Evolutionary conservation across 495 filamentous ascomycete species (phyloP).

Genomic region (Neurospora cerealis): DNA sequence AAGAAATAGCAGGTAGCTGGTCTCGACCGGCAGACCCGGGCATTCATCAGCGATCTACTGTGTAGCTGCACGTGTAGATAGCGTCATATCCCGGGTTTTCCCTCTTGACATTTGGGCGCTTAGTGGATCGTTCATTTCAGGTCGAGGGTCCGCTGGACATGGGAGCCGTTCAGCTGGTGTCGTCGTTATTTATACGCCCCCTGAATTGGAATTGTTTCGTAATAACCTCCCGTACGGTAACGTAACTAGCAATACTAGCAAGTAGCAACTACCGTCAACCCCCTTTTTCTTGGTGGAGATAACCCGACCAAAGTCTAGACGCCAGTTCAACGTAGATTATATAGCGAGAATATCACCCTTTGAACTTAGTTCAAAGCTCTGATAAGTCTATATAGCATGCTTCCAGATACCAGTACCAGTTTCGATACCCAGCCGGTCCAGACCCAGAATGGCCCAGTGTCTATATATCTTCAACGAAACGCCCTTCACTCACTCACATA

Average conservation of each 20-base stretch:
- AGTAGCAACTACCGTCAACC: neutral
- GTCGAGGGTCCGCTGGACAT: neutral
- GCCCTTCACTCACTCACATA: neutral
- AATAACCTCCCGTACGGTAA: neutral
- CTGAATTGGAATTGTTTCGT: neutral
- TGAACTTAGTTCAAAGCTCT: neutral
- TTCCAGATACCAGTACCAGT: neutral
- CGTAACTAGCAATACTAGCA: neutral
- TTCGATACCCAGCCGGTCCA: neutral
- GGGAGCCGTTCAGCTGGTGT: neutral
- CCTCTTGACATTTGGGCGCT: neutral
- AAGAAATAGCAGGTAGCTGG: neutral
- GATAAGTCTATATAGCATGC: neutral
- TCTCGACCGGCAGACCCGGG: neutral
- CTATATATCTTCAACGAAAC: neutral
- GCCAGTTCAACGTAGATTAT: neutral
- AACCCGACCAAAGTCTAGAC: neutral
- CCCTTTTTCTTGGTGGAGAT: neutral
- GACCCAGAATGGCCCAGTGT: neutral
- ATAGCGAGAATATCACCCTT: neutral
- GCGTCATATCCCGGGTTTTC: neutral
- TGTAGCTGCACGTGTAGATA: neutral
- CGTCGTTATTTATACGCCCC: neutral
- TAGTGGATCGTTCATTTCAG: neutral
- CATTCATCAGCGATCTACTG: neutral